Evolutionary conservation across 2,329 filamentous ascomycete species (phyloP).

Genomic region (Alternaria tenuissima): DNA sequence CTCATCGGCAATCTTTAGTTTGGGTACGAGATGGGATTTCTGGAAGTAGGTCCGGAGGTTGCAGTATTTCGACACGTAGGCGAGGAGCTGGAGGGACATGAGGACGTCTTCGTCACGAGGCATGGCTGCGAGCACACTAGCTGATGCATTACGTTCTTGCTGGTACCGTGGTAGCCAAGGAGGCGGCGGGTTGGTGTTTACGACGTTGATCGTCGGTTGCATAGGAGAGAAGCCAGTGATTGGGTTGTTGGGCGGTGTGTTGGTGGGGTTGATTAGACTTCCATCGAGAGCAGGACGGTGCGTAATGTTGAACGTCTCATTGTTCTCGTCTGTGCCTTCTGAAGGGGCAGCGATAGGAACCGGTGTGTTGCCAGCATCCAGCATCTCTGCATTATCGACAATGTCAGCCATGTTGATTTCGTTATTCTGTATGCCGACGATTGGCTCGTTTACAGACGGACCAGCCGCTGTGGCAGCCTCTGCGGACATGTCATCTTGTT

Average conservation of each 20-base stretch:
- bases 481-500: constrained; percentile 82
- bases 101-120: constrained; percentile 96
- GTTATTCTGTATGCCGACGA: constrained; percentile 79
- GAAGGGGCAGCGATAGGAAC: constrained; percentile 81
- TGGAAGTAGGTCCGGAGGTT: constrained; percentile 96
- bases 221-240: constrained; percentile 75
- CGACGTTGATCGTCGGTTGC: constrained; percentile 71
- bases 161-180: constrained; percentile 81
- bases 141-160: constrained; percentile 73
- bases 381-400: constrained; percentile 80
- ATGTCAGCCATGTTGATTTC: constrained; percentile 88
- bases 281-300: constrained; percentile 85
- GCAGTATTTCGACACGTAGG: constrained; percentile 99
- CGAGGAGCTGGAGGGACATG: constrained; percentile 95
- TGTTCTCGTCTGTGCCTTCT: constrained; percentile 76
- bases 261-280: constrained; percentile 77
- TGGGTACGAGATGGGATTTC: constrained; percentile 89
- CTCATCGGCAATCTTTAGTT: constrained; percentile 87
- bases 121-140: constrained; percentile 84
- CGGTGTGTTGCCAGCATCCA: constrained; percentile 73
- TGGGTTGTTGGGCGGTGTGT: constrained; percentile 66
- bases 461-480: constrained; percentile 79
- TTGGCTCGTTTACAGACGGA: constrained; percentile 72
- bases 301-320: constrained; percentile 90
- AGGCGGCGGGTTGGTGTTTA: constrained; percentile 78